Conservation (phyloP, 495 filamentous ascomycete genomes). For the Friedmanniomyces endolithicus region DNA sequence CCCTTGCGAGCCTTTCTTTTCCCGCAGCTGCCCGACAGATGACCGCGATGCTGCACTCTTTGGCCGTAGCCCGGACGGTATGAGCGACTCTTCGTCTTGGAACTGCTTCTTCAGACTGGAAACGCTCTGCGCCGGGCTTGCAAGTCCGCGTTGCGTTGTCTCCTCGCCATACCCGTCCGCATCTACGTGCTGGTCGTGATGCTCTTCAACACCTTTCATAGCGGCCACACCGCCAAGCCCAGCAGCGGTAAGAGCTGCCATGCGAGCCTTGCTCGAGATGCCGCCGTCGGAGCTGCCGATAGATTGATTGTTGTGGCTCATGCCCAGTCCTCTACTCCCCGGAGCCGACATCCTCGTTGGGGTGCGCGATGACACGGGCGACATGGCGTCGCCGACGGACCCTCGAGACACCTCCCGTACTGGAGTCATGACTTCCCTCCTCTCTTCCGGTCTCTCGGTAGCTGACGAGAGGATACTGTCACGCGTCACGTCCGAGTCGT, state of each 20-base stretch:
- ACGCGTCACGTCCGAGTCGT: slow-evolving; percentile 74
- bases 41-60: slow-evolving; percentile 21
- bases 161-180: slow-evolving; percentile 32
- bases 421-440: slow-evolving; percentile 36
- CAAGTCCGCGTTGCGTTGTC: slow-evolving; percentile 36
- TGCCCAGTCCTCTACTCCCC: slow-evolving; percentile 38
- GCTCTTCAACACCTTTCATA: slow-evolving; percentile 20
- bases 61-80: slow-evolving; percentile 19
- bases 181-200: slow-evolving; percentile 20
- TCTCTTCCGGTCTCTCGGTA: slow-evolving; percentile 57
- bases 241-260: slow-evolving; percentile 29
- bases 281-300: slow-evolving; percentile 32
- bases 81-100: slow-evolving; percentile 31
- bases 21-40: slow-evolving; percentile 14
- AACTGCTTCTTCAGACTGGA: slow-evolving; percentile 54
- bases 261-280: slow-evolving; percentile 32
- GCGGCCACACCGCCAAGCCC: slow-evolving; percentile 28
- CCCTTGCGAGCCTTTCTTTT: background rate
- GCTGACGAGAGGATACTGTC: slow-evolving; percentile 77
- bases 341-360: slow-evolving; percentile 39
- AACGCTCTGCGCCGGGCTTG: slow-evolving; percentile 83
- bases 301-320: slow-evolving; percentile 49
- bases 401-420: slow-evolving; percentile 46
- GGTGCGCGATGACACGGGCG: slow-evolving; percentile 34
- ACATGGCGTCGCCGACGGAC: slow-evolving; percentile 38